Evolutionary conservation across 306 rosid genomes (phyloP).

Genomic region (Rosa chinensis): DNA sequence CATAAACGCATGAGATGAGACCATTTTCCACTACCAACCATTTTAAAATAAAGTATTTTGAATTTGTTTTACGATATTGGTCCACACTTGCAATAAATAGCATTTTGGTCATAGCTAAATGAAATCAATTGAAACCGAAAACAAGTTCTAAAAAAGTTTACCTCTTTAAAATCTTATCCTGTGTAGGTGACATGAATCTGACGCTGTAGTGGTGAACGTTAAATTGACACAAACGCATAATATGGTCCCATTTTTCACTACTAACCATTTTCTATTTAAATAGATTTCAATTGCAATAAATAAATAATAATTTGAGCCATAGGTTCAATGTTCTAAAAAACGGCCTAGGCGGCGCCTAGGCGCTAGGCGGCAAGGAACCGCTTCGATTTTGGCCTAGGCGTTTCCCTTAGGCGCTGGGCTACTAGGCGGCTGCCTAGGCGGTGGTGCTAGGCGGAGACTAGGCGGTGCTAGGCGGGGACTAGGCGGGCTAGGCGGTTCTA

Average conservation of each 20-base stretch:
- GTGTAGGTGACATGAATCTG: not conserved
- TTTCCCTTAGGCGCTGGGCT: too few relatives aligned
- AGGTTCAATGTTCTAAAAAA: too few relatives aligned
- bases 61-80: not conserved
- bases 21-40: not conserved
- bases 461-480: too few relatives aligned
- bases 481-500: too few relatives aligned
- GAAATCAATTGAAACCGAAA: not conserved
- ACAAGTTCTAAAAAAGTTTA: not conserved
- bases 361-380: too few relatives aligned
- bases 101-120: not conserved
- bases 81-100: not conserved
- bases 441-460: too few relatives aligned
- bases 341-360: too few relatives aligned
- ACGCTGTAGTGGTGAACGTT: not conserved
- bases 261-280: not conserved
- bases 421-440: too few relatives aligned
- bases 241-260: not conserved
- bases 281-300: not conserved
- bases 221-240: not conserved
- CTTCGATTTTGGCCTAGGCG: too few relatives aligned
- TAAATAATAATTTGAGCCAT: not conserved
- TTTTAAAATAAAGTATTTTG: not conserved
- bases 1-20: not conserved
- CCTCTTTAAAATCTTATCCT: not conserved